Evolutionary conservation across 2,329 filamentous ascomycete genomes (phyloP).

Genomic region (Trichoderma guizhouense): DNA sequence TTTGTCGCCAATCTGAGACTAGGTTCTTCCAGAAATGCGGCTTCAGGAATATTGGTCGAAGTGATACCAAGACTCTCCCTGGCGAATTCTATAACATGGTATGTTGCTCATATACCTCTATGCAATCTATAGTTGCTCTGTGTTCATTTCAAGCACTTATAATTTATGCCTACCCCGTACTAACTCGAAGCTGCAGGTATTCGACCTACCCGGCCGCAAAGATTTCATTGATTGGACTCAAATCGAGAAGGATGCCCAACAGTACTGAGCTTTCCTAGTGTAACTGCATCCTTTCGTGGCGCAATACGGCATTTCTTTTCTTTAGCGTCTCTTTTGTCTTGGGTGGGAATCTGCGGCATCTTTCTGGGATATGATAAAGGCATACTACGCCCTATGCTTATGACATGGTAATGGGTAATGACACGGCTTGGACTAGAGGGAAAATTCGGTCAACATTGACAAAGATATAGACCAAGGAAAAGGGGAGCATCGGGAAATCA

Average conservation of each 20-base stretch:
- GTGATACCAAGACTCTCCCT: constrained; percentile 68
- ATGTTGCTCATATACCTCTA: constrained; percentile 25
- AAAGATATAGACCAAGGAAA: background rate
- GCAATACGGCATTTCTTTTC: background rate
- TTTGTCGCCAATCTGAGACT: constrained; percentile 72
- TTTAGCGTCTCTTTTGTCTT: background rate
- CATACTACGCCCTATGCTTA: background rate
- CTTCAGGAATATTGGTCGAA: constrained; percentile 66
- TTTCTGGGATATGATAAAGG: background rate
- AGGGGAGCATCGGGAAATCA: background rate
- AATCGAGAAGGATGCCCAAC: background rate
- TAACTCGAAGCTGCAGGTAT: background rate
- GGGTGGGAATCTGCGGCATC: background rate
- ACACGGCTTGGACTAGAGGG: background rate
- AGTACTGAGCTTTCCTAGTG: background rate
- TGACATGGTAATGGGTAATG: background rate
- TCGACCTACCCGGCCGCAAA: background rate
- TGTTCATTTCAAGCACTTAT: background rate
- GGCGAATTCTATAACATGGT: constrained; percentile 84
- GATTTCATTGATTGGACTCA: background rate
- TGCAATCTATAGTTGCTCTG: background rate
- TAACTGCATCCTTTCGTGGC: background rate
- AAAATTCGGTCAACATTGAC: background rate
- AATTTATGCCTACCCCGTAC: background rate
- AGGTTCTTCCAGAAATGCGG: constrained; percentile 74